These are phyloP conservation scores for Vaucheria bursata DNA, from an alignment of 352 stramenopile genomes.

Conservation along the genomic window DNA sequence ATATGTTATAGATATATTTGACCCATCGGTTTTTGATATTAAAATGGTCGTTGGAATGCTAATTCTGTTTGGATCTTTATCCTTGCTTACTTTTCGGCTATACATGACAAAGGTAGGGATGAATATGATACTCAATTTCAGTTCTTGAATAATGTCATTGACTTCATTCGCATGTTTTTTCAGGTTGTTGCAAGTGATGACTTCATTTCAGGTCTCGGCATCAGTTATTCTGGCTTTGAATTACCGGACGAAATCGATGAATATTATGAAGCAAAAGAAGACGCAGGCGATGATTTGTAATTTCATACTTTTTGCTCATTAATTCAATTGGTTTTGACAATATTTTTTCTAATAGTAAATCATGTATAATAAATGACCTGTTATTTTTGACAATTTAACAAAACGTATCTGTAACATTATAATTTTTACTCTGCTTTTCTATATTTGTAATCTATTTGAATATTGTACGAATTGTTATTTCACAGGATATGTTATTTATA, in stretches of 20 bases:
- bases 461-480: no score
- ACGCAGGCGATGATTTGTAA: conserved; percentile 46
- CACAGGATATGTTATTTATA: no score
- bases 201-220: conserved; percentile 44
- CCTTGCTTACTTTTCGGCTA: conserved; percentile 27
- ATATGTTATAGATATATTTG: conserved; percentile 34
- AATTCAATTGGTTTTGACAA: no score
- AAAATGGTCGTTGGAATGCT: conserved; percentile 40
- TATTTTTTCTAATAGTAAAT: no score
- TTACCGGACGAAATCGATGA: conserved; percentile 63
- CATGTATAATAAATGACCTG: no score
- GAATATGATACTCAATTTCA: neutral
- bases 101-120: conserved; percentile 31
- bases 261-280: conserved; percentile 62
- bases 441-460: no score
- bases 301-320: no score
- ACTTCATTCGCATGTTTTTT: neutral
- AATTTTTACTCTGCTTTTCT: no score
- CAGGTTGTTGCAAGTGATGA: conserved; percentile 41
- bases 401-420: no score
- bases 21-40: conserved; percentile 45
- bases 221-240: conserved; percentile 61
- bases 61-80: conserved; percentile 23
- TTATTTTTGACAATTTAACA: no score
- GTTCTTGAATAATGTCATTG: neutral